phyloP scores from a whole-genome alignment of 2,329 filamentous ascomycete genomes.

The Cladosporium sp. region DNA sequence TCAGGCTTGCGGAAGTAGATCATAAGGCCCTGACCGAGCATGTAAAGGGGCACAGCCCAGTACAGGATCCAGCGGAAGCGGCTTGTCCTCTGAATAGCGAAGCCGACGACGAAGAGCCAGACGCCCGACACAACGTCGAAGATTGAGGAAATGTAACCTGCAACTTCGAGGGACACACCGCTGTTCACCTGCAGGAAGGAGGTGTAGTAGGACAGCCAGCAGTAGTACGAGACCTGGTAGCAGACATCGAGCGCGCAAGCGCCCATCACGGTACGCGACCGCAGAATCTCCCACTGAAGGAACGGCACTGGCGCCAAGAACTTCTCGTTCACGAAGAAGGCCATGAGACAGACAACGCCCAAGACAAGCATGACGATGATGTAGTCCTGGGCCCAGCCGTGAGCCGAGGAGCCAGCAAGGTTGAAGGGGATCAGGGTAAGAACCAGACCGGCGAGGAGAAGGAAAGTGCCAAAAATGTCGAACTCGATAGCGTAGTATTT shows the following conservation, averaged over 20 bases:
- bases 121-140: slow-evolving; percentile 34
- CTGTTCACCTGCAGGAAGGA: slow-evolving; percentile 47
- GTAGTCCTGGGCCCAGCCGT: slow-evolving; percentile 34
- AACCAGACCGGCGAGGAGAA: slow-evolving; percentile 48
- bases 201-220: slow-evolving; percentile 38
- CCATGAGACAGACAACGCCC: slow-evolving; percentile 26
- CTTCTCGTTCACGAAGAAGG: slow-evolving; percentile 56
- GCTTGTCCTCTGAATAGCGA: slow-evolving; percentile 41
- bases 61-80: slow-evolving; percentile 42
- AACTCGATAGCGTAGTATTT: slow-evolving; percentile 29
- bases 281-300: slow-evolving; percentile 51
- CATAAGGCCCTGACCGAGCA: slow-evolving; percentile 25
- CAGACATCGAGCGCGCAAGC: slow-evolving; percentile 38
- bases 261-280: slow-evolving; percentile 48
- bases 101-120: slow-evolving; percentile 26
- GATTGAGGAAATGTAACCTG: slow-evolving; percentile 36
- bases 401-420: slow-evolving; percentile 38
- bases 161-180: slow-evolving; percentile 35
- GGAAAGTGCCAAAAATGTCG: slow-evolving; percentile 26
- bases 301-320: slow-evolving; percentile 55
- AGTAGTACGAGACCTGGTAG: slow-evolving; percentile 47
- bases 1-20: slow-evolving; percentile 34
- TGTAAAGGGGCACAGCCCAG: slow-evolving; percentile 31
- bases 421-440: slow-evolving; percentile 68
- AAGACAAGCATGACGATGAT: slow-evolving; percentile 38